phyloP scores from a whole-genome alignment of 495 filamentous ascomycete species.

The Parathielavia appendiculata region DNA sequence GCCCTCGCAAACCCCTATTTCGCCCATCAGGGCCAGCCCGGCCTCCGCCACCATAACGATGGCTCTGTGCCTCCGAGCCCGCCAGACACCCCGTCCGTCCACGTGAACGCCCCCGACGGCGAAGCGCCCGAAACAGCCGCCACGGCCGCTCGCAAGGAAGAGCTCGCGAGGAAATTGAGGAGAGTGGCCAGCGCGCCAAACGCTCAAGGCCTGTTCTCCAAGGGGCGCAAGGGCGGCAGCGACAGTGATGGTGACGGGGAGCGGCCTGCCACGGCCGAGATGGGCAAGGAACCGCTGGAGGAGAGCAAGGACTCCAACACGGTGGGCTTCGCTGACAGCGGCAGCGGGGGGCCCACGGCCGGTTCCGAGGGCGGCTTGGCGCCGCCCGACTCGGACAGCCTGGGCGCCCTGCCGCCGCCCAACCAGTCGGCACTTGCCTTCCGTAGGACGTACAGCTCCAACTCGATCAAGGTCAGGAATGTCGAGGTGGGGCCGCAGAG shows the following conservation, averaged over 20 bases:
- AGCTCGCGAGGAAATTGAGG: conserved; percentile 84
- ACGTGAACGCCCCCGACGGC: conserved; percentile 62
- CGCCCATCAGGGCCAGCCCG: conserved; percentile 89
- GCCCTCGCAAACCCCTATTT: conserved; percentile 97
- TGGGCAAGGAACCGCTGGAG: conserved; percentile 69
- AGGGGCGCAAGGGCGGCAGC: conserved; percentile 44
- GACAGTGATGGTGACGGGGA: conserved; percentile 38
- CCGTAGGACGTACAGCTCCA: conserved; percentile 94
- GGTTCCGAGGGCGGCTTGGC: conserved; percentile 18
- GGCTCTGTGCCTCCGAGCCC: conserved; percentile 92
- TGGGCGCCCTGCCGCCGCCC: conserved; percentile 42
- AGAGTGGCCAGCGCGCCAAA: conserved; percentile 95
- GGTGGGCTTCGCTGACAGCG: conserved; percentile 49
- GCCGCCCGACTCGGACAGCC: conserved; percentile 27
- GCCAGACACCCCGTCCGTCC: conserved; percentile 80
- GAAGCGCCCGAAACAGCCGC: conserved; percentile 54
- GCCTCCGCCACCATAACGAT: conserved; percentile 89
- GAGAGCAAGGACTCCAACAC: conserved; percentile 52
- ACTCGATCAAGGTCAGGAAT: conserved; percentile 95
- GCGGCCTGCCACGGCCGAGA: conserved; percentile 72
- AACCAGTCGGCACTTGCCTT: conserved; percentile 60
- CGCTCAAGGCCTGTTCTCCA: conserved; percentile 84
- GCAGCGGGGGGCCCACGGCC: conserved; percentile 33
- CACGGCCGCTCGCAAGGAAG: conserved; percentile 81
- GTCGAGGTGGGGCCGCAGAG: conserved; percentile 94